Evolutionary conservation across 2,329 filamentous ascomycete species (phyloP).

Genomic region (Pseudogymnoascus sp.): DNA sequence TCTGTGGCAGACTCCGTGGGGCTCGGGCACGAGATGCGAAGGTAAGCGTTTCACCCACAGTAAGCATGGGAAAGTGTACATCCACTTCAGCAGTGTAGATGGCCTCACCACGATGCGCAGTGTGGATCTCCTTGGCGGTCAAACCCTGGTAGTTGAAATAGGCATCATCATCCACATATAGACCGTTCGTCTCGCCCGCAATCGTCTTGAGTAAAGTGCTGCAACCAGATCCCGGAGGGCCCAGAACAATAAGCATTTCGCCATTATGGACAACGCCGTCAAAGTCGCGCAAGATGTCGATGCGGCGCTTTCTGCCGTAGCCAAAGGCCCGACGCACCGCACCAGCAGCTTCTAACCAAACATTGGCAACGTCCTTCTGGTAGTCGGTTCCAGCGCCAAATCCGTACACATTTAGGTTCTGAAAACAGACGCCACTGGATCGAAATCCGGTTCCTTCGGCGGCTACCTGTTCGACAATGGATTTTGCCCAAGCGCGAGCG

Average conservation of each 20-base stretch:
- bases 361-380: slow-evolving; percentile 59
- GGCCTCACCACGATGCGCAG: slow-evolving; percentile 56
- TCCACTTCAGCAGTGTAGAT: slow-evolving; percentile 73
- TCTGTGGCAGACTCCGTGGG: slow-evolving; percentile 53
- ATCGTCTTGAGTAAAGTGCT: slow-evolving; percentile 49
- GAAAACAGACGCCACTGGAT: slow-evolving; percentile 59
- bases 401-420: slow-evolving; percentile 62
- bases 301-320: slow-evolving; percentile 44
- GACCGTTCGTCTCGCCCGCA: slow-evolving; percentile 50
- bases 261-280: slow-evolving; percentile 42
- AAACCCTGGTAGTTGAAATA: slow-evolving; percentile 54
- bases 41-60: slow-evolving; percentile 64
- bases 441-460: slow-evolving; percentile 31
- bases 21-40: slow-evolving; percentile 66
- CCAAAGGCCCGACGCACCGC: slow-evolving; percentile 44
- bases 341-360: slow-evolving; percentile 45
- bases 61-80: slow-evolving; percentile 67
- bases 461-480: slow-evolving; percentile 48
- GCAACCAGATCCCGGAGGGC: slow-evolving; percentile 43
- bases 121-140: slow-evolving; percentile 42
- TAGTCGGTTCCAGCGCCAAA: slow-evolving; percentile 64
- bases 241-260: slow-evolving; percentile 45
- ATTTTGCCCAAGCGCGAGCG: slow-evolving; percentile 52
- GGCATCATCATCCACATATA: slow-evolving; percentile 44
- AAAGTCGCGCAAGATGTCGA: slow-evolving; percentile 53